Evolutionary conservation across 169 alveolate genomes (phyloP), one percentile per base, ranked within the genome.

Genomic region (Eimeria necatrix): DNA sequence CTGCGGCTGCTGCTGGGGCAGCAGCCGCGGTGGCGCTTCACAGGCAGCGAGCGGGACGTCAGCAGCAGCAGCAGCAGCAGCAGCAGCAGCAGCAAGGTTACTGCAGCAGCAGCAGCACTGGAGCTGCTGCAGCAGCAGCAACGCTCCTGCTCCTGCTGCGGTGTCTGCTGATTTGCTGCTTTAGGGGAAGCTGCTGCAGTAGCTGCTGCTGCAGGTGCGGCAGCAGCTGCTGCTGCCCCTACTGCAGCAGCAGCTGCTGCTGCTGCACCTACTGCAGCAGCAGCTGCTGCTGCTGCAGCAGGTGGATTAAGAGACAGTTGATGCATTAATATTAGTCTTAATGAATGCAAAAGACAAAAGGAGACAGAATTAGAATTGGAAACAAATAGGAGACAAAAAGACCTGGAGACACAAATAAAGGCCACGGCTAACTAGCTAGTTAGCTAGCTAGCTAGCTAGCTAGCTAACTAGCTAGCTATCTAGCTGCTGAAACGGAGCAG

Each of bases 171-270:
- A 64, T n/a, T 56, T 56, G 20, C 64, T 56, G 8, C 14, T 9
- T 8, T 56, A 20, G 76, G 32, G 9, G 76, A 9, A 64, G 84
- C 49, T 8, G 84, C 84, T 51, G 84, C 84, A 73, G 84, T 51
- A 64, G 26, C 41, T n/a, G 76, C 76, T 9, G 76, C 83, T 10
- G 83, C 83, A 71, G 41, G 51, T 10, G 76, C 76, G 20, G 26
- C 76, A 64, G 76, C 76, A 64, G 76, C 76, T 10, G 76, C 76
- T 10, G 26, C 89, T 48, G 89, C 89, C 41, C 20, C 68, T 48
- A 68, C 89, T 48, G 49, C 89, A 49, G 89, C 89, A 80, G 89
- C 89, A 80, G 88, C 85, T 26, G 85, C 85, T 26, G 59, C 85
- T 26, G 32, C 53, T 16, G 85, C 78, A 74, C 56, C 85, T 26